These are phyloP conservation scores for Fraxinus latifolia DNA, from an alignment of 305 asterid genomes.

Conservation along the genomic window DNA sequence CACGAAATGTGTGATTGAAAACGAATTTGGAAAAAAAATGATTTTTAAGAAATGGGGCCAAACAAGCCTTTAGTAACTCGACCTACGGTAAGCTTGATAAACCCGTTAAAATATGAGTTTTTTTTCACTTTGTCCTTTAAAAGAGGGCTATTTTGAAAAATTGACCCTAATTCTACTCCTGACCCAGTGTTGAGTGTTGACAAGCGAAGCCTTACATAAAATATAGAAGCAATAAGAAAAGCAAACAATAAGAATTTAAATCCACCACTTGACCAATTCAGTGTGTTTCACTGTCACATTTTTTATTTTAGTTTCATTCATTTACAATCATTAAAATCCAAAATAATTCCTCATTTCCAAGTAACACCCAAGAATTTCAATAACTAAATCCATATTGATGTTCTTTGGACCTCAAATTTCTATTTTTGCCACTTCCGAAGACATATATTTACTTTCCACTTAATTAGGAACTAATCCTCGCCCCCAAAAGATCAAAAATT, in stretches of 20 bases:
- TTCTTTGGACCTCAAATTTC: slow-evolving; percentile 4
- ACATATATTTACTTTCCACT: neutral
- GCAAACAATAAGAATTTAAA: neutral
- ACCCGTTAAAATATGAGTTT: neutral
- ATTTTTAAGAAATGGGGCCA: neutral
- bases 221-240: neutral
- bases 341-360: neutral
- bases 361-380: neutral
- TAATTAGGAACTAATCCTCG: neutral
- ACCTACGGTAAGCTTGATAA: neutral
- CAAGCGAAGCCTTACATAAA: neutral
- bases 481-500: neutral
- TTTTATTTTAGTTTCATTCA: neutral
- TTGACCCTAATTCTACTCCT: neutral
- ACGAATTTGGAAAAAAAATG: too few relatives aligned
- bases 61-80: neutral
- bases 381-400: neutral
- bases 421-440: neutral
- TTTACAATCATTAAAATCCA: neutral
- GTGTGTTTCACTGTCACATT: neutral
- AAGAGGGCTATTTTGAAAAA: neutral
- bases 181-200: neutral
- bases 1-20: neutral
- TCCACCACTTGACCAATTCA: neutral
- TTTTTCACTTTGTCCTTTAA: neutral